A percentile compares a stretch with the other conserved stretches of the same genome.
Conservation (phyloP, 2,329 filamentous ascomycete species). For the Aspergillus ibericus region DNA sequence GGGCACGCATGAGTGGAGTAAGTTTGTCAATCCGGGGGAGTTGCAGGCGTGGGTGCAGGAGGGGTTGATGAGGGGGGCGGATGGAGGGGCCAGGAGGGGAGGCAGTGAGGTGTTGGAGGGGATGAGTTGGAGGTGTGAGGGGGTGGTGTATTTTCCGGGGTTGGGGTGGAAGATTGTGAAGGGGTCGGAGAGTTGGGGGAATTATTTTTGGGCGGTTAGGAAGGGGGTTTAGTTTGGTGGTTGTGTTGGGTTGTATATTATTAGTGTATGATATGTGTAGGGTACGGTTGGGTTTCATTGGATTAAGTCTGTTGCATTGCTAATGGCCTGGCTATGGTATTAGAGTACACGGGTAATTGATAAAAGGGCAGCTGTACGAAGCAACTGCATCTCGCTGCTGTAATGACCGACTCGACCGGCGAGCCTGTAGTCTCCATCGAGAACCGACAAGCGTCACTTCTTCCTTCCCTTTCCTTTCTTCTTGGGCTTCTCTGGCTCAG, state of each 20-base stretch:
- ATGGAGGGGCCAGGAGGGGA: constrained; percentile 23
- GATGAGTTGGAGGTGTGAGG: constrained; percentile 66
- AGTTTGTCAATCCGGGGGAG: constrained; percentile 90
- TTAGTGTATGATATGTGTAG: background rate
- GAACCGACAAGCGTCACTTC: constrained; percentile 2
- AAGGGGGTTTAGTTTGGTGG: constrained; percentile 41
- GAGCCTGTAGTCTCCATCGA: background rate
- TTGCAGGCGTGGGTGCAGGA: constrained; percentile 43
- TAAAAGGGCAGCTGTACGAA: background rate
- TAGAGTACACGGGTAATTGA: background rate
- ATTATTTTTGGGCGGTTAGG: constrained; percentile 92
- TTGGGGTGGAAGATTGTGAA: constrained; percentile 82
- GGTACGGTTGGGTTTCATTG: background rate
- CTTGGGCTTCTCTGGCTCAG: constrained; percentile 50
- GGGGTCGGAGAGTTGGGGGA: constrained; percentile 82
- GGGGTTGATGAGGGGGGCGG: constrained; percentile 53
- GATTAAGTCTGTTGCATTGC: background rate
- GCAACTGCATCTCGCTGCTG: background rate
- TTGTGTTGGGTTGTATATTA: constrained; percentile 2
- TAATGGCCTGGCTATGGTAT: background rate
- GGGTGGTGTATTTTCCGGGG: constrained; percentile 86
- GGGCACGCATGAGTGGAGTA: constrained; percentile 94
- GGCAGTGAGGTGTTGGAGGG: constrained; percentile 30
- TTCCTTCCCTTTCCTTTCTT: constrained; percentile 39
- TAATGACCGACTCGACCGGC: background rate